Evolutionary conservation across 1,284 basidiomycete genomes (phyloP).

Genomic region (Cutaneotrichosporon cavernicola): DNA sequence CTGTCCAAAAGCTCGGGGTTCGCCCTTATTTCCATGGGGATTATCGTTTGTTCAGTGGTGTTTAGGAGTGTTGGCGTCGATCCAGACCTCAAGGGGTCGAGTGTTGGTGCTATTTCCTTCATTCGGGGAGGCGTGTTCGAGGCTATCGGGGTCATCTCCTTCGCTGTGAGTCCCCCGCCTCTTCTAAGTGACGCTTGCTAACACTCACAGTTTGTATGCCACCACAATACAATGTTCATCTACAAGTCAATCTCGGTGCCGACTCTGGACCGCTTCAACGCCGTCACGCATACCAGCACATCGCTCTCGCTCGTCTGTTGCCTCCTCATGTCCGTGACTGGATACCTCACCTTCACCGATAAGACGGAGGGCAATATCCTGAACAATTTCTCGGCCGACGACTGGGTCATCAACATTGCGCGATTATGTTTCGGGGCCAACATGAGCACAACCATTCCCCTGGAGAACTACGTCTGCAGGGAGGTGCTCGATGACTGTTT

Average conservation of each 20-base stretch:
- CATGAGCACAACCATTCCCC: slow-evolving; percentile 83
- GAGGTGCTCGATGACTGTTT: slow-evolving; percentile 91
- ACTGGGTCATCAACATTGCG: slow-evolving; percentile 86
- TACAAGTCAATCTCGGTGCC: slow-evolving; percentile 91
- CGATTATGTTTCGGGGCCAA: slow-evolving; percentile 94
- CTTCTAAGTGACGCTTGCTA: background rate
- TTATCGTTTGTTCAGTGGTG: slow-evolving; percentile 86
- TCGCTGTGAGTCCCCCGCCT: slow-evolving; percentile 60
- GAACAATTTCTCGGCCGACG: slow-evolving; percentile 79
- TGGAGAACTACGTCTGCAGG: slow-evolving; percentile 40
- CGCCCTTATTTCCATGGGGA: slow-evolving; percentile 85
- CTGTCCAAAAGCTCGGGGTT: slow-evolving; percentile 88
- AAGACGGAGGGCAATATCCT: slow-evolving; percentile 91
- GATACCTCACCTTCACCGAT: slow-evolving; percentile 89
- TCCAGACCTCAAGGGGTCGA: slow-evolving; percentile 67
- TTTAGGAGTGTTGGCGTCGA: slow-evolving; percentile 81
- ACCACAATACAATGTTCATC: slow-evolving; percentile 90
- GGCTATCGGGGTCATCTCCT: slow-evolving; percentile 92
- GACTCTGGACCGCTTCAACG: slow-evolving; percentile 80
- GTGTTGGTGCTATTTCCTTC: slow-evolving; percentile 65
- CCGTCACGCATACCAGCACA: slow-evolving; percentile 89
- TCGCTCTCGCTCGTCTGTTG: slow-evolving; percentile 76
- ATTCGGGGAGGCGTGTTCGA: slow-evolving; percentile 77
- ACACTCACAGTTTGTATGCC: slow-evolving; percentile 63
- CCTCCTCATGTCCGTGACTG: slow-evolving; percentile 80